Conservation (phyloP, 306 rosid genomes). For the Cucurbita maxima region DNA sequence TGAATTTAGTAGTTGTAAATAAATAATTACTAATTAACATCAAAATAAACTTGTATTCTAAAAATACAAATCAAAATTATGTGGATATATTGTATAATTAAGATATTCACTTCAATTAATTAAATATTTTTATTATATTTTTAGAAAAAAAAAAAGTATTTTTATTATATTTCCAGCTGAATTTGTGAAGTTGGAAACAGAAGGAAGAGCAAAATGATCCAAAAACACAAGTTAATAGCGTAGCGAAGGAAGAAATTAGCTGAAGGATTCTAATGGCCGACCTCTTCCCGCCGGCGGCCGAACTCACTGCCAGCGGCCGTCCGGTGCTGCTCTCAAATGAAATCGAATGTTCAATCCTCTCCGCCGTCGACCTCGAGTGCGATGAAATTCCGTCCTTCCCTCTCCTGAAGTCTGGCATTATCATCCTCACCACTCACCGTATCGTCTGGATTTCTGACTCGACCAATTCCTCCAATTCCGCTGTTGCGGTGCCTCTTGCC, state of each 20-base stretch:
- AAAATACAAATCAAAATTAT: no score
- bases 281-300: slow-evolving; percentile 40
- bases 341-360: slow-evolving; percentile 62
- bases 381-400: slow-evolving; percentile 56
- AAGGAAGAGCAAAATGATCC: neutral
- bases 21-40: no score
- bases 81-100: no score
- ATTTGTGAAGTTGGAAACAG: neutral
- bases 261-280: slow-evolving; percentile 27
- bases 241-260: neutral
- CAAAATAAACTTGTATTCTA: no score
- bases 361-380: slow-evolving; percentile 65
- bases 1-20: no score
- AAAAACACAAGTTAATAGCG: neutral
- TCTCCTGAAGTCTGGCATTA: slow-evolving; percentile 62
- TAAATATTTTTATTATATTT: no score
- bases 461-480: slow-evolving; percentile 5
- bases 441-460: slow-evolving; percentile 56
- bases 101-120: no score
- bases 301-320: slow-evolving; percentile 64
- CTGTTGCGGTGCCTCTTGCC: slow-evolving; percentile 39
- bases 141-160: no score
- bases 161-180: neutral
- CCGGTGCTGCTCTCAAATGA: slow-evolving; percentile 60
- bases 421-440: slow-evolving; percentile 80